Base-by-base conservation (phyloP, 129 eudicot species). In the Lonicera japonica region DNA sequence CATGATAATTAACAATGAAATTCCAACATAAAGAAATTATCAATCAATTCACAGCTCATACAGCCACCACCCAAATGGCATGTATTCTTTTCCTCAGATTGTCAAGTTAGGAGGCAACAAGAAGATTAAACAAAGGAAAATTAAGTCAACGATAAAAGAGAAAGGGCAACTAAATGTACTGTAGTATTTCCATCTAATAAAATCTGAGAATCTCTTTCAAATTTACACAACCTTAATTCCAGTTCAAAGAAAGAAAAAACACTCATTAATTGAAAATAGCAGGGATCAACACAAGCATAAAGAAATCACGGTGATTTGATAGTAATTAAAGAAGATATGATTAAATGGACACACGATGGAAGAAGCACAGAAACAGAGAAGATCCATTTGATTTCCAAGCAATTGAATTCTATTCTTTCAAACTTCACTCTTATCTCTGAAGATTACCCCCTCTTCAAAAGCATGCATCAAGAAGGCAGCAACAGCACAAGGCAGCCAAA, bases 401-500 rank as follows among this genome's bases (percentile, higher is more conserved):
- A 43, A 8, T 43, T 50, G 55, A n/a, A 50, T 50, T 50, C 55
- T n/a, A 4, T 17, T 50, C 55, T 50, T 43, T 43, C 50, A 43
- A 43, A 3, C 50, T 43, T 43, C 50, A 3, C 13, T 43, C 50
- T 38, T 10, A n/a, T n/a, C n/a, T 14, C 50, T 14, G 6, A 43
- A n/a, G 20, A 17, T 16, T 4, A 50, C 16, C 19, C 55, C 9
- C 55, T 14, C 55, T 11, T 50, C 55, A 82, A 40, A 86, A 82
- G 76, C 89, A 82, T 21, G 87, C 95, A 0, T 86, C 95, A 74
- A 86, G 70, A 0, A 86, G 80, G 67, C 84, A 86, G 61, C 95
- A 86, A 53, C 94, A 86, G 64, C 94, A 82, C 53, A 86, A 48
- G 11, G 88, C 94, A 71, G 94, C 94, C 94, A 86, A 80, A 80